These are phyloP conservation scores for Corylus americana DNA, from an alignment of 306 rosid species.

Conservation along the genomic window DNA sequence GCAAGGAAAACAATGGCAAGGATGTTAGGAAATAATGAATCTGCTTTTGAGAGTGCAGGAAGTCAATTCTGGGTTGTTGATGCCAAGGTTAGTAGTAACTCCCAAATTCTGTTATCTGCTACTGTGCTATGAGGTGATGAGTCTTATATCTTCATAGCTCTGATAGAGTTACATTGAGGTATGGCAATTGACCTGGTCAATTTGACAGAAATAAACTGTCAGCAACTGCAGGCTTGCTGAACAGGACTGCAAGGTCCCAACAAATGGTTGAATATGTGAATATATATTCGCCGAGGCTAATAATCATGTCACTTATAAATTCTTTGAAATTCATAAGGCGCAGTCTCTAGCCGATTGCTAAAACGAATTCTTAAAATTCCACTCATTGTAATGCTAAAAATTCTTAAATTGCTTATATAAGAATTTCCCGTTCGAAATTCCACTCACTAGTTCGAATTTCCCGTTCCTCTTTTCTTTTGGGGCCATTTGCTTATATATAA, in stretches of 20 bases:
- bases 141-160: background rate
- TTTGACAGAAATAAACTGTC: background rate
- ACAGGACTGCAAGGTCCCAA: background rate
- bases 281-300: background rate
- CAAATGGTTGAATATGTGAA: background rate
- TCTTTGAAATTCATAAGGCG: background rate
- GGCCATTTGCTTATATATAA: too few species aligned
- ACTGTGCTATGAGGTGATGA: background rate
- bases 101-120: background rate
- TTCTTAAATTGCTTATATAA: too few species aligned
- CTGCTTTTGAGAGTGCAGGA: constrained; percentile 80
- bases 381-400: too few species aligned
- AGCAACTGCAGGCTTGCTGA: background rate
- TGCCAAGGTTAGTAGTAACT: constrained; percentile 61
- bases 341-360: too few species aligned
- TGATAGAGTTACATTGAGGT: background rate
- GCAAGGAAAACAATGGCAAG: constrained; percentile 99
- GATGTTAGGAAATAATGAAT: constrained; percentile 91
- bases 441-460: too few species aligned
- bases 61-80: constrained; percentile 99
- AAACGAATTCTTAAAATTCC: too few species aligned
- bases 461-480: too few species aligned
- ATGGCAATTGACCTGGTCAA: background rate
- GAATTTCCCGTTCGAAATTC: too few species aligned
- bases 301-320: background rate